Evolutionary conservation across 139 green algal species (phyloP), one percentile per base, ranked within the genome.

Genomic region (Pseudopediastrum boryanum): DNA sequence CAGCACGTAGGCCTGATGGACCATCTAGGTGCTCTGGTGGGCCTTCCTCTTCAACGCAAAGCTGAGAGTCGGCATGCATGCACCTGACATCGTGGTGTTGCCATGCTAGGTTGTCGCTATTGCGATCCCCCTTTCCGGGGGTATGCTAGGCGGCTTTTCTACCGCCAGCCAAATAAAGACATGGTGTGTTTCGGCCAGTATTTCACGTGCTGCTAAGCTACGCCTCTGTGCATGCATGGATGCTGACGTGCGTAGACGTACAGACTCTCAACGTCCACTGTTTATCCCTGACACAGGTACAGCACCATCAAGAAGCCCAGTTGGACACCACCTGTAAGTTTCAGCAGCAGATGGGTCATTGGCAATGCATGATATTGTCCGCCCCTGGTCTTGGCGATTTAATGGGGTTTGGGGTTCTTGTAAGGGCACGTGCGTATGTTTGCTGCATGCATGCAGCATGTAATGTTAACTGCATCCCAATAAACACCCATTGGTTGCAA

Each of bases 301-400:
- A 41, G n/a, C n/a, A 36, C 27, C 38, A 78, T 78, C 10, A 68
- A 50, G 10, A 78, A 78, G 71, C 71, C 71, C 25, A 61, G 39
- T 44, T 78, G 71, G 71, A 78, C 71, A 3, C 71, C 71, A 43
- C 71, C 71, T 19, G 71, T 78, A 12, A 56, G 70, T 77, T 27
- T 19, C 62, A 43, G 6, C 62, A 70, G 4, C n/a, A 4, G 6
- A 39, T 67, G 59, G 10, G 31, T 35, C 31, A 31, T 41, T 44
- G 54, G 27, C 8, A 7, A n/a, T n/a, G n/a, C n/a, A n/a, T n/a
- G n/a, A n/a, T n/a, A n/a, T n/a, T n/a, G n/a, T n/a, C n/a, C n/a
- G n/a, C n/a, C n/a, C n/a, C n/a, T n/a, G n/a, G n/a, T n/a, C n/a
- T n/a, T n/a, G n/a, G n/a, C n/a, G n/a, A n/a, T n/a, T n/a, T n/a